A percentile compares a stretch with the other conserved stretches of the same genome.
Evolutionary conservation across 2,329 filamentous ascomycete species (phyloP).

Genomic region (Coniosporium tulheliwenetii): DNA sequence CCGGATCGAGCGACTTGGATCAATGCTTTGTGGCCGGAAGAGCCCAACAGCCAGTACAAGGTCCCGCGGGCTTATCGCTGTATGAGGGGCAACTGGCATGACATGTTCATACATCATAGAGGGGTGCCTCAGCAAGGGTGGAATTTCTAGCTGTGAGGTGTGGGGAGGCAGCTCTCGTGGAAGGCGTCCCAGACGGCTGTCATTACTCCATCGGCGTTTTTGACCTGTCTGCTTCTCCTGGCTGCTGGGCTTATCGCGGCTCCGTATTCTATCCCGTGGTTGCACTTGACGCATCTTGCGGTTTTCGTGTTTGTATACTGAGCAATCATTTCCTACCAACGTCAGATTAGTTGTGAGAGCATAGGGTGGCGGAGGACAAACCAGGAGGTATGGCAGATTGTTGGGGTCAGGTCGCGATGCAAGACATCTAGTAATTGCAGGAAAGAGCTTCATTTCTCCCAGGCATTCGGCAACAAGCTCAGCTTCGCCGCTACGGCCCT

Average conservation of each 20-base stretch:
- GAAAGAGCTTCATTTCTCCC: constrained; percentile 12
- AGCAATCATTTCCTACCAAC: constrained; percentile 20
- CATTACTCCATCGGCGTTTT: constrained; percentile 6
- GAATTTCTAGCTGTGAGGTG: too few species aligned
- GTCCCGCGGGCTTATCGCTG: constrained; percentile 7
- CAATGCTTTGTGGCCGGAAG: constrained; percentile 15
- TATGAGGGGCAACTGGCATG: constrained; percentile 13
- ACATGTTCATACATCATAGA: constrained; percentile 3
- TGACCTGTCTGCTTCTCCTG: constrained; percentile 14
- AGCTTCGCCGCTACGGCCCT: background rate
- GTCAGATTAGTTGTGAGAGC: background rate
- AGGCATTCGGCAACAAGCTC: constrained; percentile 14
- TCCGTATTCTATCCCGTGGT: constrained; percentile 12
- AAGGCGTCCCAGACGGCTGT: constrained; percentile 17
- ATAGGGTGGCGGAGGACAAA: constrained; percentile 5
- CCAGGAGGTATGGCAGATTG: constrained; percentile 17
- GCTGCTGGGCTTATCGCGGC: constrained; percentile 13
- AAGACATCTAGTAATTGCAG: constrained; percentile 17
- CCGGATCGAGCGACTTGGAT: constrained; percentile 14
- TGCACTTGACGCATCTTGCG: constrained; percentile 17
- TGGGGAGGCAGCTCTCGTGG: constrained; percentile 17
- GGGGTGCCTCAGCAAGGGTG: too few species aligned
- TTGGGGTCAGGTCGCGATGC: constrained; percentile 15
- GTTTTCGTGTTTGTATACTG: constrained; percentile 18
- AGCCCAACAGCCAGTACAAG: constrained; percentile 10